A percentile compares a stretch with the other conserved stretches of the same genome.
Conservation (phyloP, 495 filamentous ascomycete genomes). For the Penicillium steckii region DNA sequence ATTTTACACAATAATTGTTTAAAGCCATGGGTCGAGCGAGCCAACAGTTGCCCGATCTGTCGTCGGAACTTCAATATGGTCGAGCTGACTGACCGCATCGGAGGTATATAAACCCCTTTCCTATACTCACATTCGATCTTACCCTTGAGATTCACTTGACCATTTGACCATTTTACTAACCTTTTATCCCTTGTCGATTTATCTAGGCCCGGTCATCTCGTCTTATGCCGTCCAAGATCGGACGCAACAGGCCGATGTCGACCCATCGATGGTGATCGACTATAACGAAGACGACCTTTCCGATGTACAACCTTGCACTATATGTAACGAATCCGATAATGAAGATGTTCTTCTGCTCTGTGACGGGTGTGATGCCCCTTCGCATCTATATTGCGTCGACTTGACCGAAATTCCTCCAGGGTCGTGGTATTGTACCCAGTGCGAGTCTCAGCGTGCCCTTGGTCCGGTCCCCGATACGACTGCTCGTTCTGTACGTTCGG, state of each 20-base stretch:
- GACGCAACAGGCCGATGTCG: slow-evolving; percentile 84
- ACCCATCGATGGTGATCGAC: slow-evolving; percentile 74
- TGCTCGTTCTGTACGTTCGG: slow-evolving; percentile 28
- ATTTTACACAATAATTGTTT: slow-evolving; percentile 88
- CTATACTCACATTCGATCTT: no score
- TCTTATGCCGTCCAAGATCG: slow-evolving; percentile 84
- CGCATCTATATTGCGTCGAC: slow-evolving; percentile 85
- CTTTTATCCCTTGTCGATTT: neutral
- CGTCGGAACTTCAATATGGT: slow-evolving; percentile 87
- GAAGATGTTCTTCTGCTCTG: slow-evolving; percentile 82
- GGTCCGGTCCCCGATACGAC: slow-evolving; percentile 33
- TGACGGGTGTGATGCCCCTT: slow-evolving; percentile 79
- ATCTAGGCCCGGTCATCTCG: slow-evolving; percentile 68
- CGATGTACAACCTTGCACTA: slow-evolving; percentile 67
- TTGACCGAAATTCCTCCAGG: slow-evolving; percentile 69
- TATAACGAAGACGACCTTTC: slow-evolving; percentile 66
- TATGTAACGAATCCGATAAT: slow-evolving; percentile 73
- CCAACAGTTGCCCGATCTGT: slow-evolving; percentile 97
- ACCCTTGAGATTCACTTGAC: no score
- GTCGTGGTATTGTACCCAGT: slow-evolving; percentile 83
- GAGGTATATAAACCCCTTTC: slow-evolving; percentile 63
- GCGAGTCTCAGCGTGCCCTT: slow-evolving; percentile 53
- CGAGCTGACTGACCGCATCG: slow-evolving; percentile 71
- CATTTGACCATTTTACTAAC: slow-evolving; percentile 6
- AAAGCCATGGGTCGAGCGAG: slow-evolving; percentile 88